phyloP scores from a whole-genome alignment of 75 land plant species.

The Cupressus sempervirens region DNA sequence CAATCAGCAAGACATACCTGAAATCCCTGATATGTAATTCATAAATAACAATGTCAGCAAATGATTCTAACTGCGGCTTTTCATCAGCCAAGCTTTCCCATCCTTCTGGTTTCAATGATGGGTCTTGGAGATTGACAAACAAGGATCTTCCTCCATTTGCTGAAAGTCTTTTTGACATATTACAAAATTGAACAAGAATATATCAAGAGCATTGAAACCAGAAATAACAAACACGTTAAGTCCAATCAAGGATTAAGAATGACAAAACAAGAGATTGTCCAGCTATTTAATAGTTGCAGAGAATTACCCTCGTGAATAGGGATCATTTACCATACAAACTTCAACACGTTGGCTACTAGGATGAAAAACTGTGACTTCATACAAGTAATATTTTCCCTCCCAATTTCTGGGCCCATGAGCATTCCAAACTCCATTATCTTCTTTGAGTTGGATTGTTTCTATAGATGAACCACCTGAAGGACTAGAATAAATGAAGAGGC shows the following conservation, averaged over 20 bases:
- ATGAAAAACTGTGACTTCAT: slow-evolving; percentile 82
- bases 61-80: slow-evolving; percentile 68
- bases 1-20: slow-evolving; percentile 45
- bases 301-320: slow-evolving; percentile 90
- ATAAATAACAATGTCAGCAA: slow-evolving; percentile 81
- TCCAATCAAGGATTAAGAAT: neutral
- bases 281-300: too few species aligned
- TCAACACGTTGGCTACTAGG: slow-evolving; percentile 60
- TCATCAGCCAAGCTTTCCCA: slow-evolving; percentile 71
- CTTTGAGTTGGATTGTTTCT: slow-evolving; percentile 56
- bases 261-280: neutral
- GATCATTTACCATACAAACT: slow-evolving; percentile 73
- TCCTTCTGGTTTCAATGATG: slow-evolving; percentile 55
- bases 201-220: neutral
- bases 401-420: slow-evolving; percentile 63
- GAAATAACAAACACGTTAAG: slow-evolving; percentile 13
- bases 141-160: slow-evolving; percentile 74
- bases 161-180: slow-evolving; percentile 56
- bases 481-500: slow-evolving; percentile 44
- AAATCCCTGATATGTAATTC: slow-evolving; percentile 95
- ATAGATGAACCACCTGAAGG: slow-evolving; percentile 49
- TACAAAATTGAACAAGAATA: slow-evolving; percentile 5
- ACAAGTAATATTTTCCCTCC: slow-evolving; percentile 86
- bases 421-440: slow-evolving; percentile 79
- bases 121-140: slow-evolving; percentile 63